A percentile compares a stretch with the other conserved stretches of the same genome.
Evolutionary conservation across 495 filamentous ascomycete species (phyloP).

Genomic region (Tuber calosporum): DNA sequence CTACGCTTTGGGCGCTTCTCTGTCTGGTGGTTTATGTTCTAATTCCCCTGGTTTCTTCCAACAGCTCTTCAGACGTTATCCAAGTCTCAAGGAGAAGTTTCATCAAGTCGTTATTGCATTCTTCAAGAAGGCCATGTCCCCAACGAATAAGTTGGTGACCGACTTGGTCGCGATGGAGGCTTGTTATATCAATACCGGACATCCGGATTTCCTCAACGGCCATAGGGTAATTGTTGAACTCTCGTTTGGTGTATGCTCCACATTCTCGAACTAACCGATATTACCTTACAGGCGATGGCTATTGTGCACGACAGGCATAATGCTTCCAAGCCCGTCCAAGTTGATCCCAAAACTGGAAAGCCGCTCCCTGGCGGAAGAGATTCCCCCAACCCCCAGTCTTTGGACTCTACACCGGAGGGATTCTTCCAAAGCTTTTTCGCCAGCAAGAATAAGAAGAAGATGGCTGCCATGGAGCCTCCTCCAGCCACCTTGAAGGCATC

Average conservation of each 20-base stretch:
- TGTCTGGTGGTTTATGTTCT: neutral
- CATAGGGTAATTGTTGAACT: conserved; percentile 55
- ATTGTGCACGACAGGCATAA: conserved; percentile 87
- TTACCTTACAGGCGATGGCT: conserved; percentile 68
- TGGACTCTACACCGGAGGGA: conserved; percentile 56
- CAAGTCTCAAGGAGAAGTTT: conserved; percentile 90
- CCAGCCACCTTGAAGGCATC: conserved; percentile 89
- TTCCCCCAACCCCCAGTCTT: conserved; percentile 55
- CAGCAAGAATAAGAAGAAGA: conserved; percentile 99
- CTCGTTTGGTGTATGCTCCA: neutral
- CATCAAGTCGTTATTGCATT: conserved; percentile 88
- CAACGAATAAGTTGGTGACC: conserved; percentile 90
- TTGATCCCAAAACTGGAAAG: conserved; percentile 98
- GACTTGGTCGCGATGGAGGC: conserved; percentile 94
- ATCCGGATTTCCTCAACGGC: conserved; percentile 96
- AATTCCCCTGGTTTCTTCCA: conserved; percentile 1
- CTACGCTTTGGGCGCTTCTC: neutral
- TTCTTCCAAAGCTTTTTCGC: conserved; percentile 99
- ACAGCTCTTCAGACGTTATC: conserved; percentile 78
- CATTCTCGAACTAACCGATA: conserved; percentile 17
- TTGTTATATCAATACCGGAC: conserved; percentile 96
- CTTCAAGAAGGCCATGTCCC: conserved; percentile 96
- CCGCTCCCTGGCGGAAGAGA: conserved; percentile 64
- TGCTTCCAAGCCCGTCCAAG: conserved; percentile 78
- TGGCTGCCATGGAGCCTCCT: conserved; percentile 95